Evolutionary conservation across 345 rosid genomes (phyloP).

Genomic region (Eutrema japonicum): DNA sequence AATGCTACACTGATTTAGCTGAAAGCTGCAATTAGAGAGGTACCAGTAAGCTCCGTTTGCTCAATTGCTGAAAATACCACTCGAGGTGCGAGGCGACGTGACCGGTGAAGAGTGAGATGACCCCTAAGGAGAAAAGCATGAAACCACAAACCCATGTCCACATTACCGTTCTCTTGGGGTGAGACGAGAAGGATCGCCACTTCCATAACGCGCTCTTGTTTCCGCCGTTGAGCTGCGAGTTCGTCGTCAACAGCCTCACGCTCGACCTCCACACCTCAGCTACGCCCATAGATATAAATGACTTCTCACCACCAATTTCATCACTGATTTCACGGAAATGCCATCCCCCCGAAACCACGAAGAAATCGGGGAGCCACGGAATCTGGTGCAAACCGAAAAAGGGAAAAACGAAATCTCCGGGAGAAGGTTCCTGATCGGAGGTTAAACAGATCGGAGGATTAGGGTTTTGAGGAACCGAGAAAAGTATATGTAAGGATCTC

Average conservation of each 20-base stretch:
- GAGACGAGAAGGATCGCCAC: conserved; percentile 54
- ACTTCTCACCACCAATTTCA: conserved; percentile 45
- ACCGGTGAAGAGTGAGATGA: conserved; percentile 91
- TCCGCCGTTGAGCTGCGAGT: conserved; percentile 57
- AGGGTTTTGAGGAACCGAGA: conserved; percentile 31
- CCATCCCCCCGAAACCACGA: conserved; percentile 37
- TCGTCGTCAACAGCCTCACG: conserved; percentile 54
- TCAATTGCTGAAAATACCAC: conserved; percentile 89
- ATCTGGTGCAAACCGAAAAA: conserved; percentile 8
- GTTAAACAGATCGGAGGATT: conserved; percentile 38
- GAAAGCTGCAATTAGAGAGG: neutral
- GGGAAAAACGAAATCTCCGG: neutral
- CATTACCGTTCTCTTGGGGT: conserved; percentile 53
- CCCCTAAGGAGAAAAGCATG: conserved; percentile 85
- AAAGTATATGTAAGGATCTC: conserved; percentile 30
- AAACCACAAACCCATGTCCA: conserved; percentile 79
- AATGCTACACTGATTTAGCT: neutral
- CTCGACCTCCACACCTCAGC: conserved; percentile 62
- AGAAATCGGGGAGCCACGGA: conserved; percentile 37
- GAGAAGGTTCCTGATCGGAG: neutral
- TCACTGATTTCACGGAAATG: conserved; percentile 46
- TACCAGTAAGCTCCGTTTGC: conserved; percentile 68
- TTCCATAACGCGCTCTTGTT: conserved; percentile 48
- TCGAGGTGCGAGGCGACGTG: conserved; percentile 95
- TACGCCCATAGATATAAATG: conserved; percentile 49